Conservation (phyloP, 2,329 filamentous ascomycete species). For the Hypocrella siamensis region DNA sequence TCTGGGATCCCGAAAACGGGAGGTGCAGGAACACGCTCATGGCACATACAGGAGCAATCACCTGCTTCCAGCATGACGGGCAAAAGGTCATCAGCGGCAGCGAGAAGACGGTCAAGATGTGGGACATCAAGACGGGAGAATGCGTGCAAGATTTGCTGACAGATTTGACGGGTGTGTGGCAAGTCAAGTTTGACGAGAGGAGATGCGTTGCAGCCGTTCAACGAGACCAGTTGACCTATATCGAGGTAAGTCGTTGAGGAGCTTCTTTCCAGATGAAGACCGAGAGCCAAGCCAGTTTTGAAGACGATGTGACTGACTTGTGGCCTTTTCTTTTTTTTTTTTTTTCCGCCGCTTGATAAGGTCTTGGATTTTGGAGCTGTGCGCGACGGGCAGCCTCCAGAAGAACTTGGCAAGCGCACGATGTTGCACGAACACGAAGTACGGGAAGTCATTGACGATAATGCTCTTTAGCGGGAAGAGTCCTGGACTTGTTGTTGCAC, state of each 20-base stretch:
- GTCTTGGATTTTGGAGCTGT: constrained; percentile 94
- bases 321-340: background rate
- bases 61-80: constrained; percentile 94
- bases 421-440: constrained; percentile 44
- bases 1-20: constrained; percentile 92
- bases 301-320: no score
- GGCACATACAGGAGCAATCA: constrained; percentile 93
- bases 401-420: constrained; percentile 66
- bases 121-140: constrained; percentile 85
- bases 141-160: constrained; percentile 87
- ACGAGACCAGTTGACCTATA: constrained; percentile 79
- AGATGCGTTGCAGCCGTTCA: constrained; percentile 94
- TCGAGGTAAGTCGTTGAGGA: constrained; percentile 53
- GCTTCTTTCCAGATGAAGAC: background rate
- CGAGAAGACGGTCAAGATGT: constrained; percentile 95
- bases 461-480: constrained; percentile 11
- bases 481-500: no score
- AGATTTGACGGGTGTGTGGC: constrained; percentile 93
- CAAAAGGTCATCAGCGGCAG: constrained; percentile 95
- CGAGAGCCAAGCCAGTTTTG: no score
- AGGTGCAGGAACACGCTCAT: constrained; percentile 80
- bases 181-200: constrained; percentile 93
- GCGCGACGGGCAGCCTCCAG: constrained; percentile 66
- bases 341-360: constrained; percentile 30
- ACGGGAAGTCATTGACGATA: constrained; percentile 31